These are phyloP conservation scores for Barbatosphaeria neglecta DNA, from an alignment of 495 filamentous ascomycete genomes.

Conservation along the genomic window DNA sequence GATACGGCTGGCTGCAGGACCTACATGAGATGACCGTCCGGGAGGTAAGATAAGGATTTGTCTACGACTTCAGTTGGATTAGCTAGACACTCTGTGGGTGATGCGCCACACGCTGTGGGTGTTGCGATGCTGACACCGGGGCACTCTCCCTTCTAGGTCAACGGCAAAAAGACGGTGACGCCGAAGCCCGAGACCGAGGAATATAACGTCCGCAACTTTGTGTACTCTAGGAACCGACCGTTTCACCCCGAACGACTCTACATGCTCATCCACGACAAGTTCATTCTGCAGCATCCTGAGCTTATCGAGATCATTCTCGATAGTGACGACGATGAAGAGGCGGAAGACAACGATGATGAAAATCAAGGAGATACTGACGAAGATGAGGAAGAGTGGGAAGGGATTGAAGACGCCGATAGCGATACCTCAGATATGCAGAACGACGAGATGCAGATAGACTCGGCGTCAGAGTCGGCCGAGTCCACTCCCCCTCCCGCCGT, in stretches of 20 bases:
- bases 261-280: conserved; percentile 40
- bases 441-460: no score
- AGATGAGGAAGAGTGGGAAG: no score
- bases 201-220: conserved; percentile 46
- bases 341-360: conserved; percentile 25
- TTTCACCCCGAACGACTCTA: conserved; percentile 42
- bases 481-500: no score
- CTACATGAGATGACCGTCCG: conserved; percentile 39
- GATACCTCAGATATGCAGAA: no score
- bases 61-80: not conserved
- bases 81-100: not conserved
- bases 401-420: no score
- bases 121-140: no score
- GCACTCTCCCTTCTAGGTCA: conserved; percentile 5
- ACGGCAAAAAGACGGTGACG: conserved; percentile 28
- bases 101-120: not conserved
- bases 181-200: conserved; percentile 47
- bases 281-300: conserved; percentile 42
- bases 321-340: conserved; percentile 27
- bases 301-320: conserved; percentile 26
- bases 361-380: conserved; percentile 17
- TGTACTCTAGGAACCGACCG: conserved; percentile 39
- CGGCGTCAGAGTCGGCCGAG: no score
- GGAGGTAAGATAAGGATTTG: conserved; percentile 13
- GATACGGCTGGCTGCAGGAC: conserved; percentile 37